phyloP scores from a whole-genome alignment of 129 eudicot species.

The Helichrysum umbraculigerum region DNA sequence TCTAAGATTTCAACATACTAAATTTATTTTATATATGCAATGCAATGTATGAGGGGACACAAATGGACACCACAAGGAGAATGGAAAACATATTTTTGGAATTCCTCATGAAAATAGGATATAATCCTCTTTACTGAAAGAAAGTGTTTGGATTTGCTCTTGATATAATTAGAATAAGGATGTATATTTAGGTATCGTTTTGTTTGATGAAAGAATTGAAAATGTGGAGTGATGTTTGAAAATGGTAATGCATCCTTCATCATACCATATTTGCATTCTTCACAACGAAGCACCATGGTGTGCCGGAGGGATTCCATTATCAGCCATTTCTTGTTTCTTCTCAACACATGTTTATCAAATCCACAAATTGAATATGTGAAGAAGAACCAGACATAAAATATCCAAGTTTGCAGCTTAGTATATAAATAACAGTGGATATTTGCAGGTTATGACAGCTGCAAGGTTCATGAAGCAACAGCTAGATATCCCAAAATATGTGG shows the following conservation, averaged over 20 bases:
- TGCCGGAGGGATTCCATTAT: too few species aligned
- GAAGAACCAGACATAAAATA: too few species aligned
- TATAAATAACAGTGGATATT: neutral
- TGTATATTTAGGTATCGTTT: too few species aligned
- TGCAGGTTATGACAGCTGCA: conserved; percentile 69
- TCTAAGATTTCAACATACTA: neutral
- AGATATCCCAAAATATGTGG: conserved; percentile 63
- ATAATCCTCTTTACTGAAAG: too few species aligned
- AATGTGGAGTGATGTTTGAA: too few species aligned
- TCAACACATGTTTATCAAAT: neutral
- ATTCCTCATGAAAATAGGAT: conserved; percentile 9
- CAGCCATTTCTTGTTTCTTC: too few species aligned
- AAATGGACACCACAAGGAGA: neutral
- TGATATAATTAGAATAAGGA: too few species aligned
- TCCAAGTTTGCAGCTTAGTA: neutral
- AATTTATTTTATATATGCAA: neutral
- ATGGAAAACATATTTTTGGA: conserved; percentile 12
- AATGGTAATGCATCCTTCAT: too few species aligned
- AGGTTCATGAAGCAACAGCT: conserved; percentile 71
- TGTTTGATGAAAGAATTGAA: too few species aligned
- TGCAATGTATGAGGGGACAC: neutral
- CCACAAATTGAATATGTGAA: neutral
- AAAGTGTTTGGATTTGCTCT: too few species aligned
- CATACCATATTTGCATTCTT: too few species aligned
- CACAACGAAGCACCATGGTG: too few species aligned